Evolutionary conservation across 2,329 filamentous ascomycete genomes (phyloP), one percentile per base, ranked within the genome.

Genomic region (Phoma sp.): DNA sequence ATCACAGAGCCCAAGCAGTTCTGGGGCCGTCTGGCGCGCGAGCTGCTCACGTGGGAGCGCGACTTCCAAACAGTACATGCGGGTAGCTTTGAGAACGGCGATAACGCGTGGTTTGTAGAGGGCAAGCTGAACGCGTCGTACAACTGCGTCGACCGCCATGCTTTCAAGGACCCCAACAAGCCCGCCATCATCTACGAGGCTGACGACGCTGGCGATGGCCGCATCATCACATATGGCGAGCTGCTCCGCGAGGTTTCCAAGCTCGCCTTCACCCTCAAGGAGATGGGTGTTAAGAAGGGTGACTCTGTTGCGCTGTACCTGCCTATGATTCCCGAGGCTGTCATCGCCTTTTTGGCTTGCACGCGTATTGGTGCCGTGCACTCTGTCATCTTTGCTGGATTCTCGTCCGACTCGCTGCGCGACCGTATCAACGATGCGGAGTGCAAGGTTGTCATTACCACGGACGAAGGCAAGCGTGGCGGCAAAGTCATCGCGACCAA

Each of bases 101-200:
- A 99, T 80, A 88, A 84, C 71, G 90, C 92, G 60, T 99, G 95
- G 93, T 99, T 98, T 74, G 79, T 93, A 57, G 95, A 97, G 80
- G 95, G 95, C 64, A 86, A 88, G 68, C 83, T 99, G 72, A 99
- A 99, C 71, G 95, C 95, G 60, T 95, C 91, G 23, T 98, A 92
- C 86, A 99, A 99, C 82, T 96, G 92, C 72, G 88, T 99, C 61
- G 95, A 99, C 73, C 91, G 95, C 58, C 93, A 98, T 77, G 95
- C 95, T n/a, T 85, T 96, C 78, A 92, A 93, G 79, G 87, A 96
- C 78, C 95, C 95, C 40, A 81, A 98, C 80, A 92, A 89, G 79
- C 87, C 95, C 40, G 95, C 95, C 75, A 96, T 99, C 79, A 96
- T 98, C 80, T 99, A 98, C 81, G 95, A 99, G 81, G 93, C 93